Evolutionary conservation across 768 basidiomycete genomes (phyloP), one percentile per base, ranked within the genome.

Genomic region (Mycena galopus): DNA sequence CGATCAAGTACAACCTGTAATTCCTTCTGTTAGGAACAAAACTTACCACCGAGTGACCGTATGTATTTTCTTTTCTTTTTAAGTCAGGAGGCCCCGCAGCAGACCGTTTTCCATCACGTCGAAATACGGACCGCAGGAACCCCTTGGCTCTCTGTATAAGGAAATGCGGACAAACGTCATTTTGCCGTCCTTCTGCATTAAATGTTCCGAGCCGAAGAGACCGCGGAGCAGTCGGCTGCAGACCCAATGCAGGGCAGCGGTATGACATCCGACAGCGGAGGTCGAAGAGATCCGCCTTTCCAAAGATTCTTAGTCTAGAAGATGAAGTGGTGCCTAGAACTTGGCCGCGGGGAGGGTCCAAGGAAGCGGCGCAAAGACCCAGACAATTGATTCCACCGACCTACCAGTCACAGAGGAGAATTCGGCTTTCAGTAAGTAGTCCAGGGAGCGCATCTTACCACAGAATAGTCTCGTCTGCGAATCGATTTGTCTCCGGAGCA

Each of bases 1-100:
- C 32, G 9, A 17, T 39, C 25, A 19, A 51, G 67, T 33, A 64
- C 33, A 37, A 33, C 7, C 14, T 5, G 12, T 21, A 12, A 39
- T 57, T 50, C 25, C 32, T 17, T 35, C 25, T 50, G 14, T 30
- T n/a, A 12, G n/a, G 47, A 21, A 42, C 8, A 14, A n/a, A 29
- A 82, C 86, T 37, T 73, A 88, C 88, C 76, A 91, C 86, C n/a
- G n/a, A 80, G 91, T 90, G 33, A 91, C 88, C 50, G 91, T 85
- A 44, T 91, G 78, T 69, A 79, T 65, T 23, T 73, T 76, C 77
- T 86, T 89, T 23, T 73, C 76, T 77, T 86, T 89, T 74, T 91
- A 78, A 17, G 81, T 84, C 64, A 83, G 76, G 72, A 91, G 75
- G n/a, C 90, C 89, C 27, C 79, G 75, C 56, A 91, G 69, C 60